Conservation (phyloP, 768 basidiomycete species). For the Amanita jacksonii region DNA sequence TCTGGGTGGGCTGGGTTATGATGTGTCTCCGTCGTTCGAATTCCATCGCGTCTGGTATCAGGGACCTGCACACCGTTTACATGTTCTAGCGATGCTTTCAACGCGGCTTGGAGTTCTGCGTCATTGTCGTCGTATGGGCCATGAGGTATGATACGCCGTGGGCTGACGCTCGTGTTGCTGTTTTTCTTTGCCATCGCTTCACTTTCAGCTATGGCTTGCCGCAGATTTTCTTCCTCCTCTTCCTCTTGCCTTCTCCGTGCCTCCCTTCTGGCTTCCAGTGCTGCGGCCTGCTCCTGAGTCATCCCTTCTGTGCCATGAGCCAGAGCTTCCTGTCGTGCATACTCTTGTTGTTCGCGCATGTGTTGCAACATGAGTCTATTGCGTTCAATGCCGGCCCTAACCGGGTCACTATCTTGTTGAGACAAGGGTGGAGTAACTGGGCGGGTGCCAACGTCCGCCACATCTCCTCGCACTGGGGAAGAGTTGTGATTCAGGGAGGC, state of each 20-base stretch:
- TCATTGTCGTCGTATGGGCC: conserved; percentile 76
- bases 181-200: conserved; percentile 28
- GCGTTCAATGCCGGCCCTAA: conserved; percentile 59
- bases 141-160: background rate
- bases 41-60: background rate
- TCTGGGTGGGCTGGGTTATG: conserved; percentile 25
- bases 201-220: conserved; percentile 54
- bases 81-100: conserved; percentile 70
- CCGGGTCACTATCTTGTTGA: conserved; percentile 43
- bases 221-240: conserved; percentile 51
- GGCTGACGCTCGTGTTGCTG: background rate
- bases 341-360: conserved; percentile 59
- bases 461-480: too few species aligned
- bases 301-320: conserved; percentile 21
- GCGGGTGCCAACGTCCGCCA: too few species aligned
- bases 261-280: conserved; percentile 23
- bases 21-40: background rate
- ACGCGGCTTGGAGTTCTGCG: conserved; percentile 76
- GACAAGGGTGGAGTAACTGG: too few species aligned
- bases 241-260: conserved; percentile 26
- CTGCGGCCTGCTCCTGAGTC: conserved; percentile 22
- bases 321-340: conserved; percentile 52
- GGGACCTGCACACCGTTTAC: conserved; percentile 33
- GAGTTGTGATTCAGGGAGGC: conserved; percentile 56
- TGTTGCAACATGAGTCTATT: conserved; percentile 51